Percentiles rank a stretch among this genome's conserved stretches.
phyloP scores from a whole-genome alignment of 345 rosid species.

The Corchorus capsularis region DNA sequence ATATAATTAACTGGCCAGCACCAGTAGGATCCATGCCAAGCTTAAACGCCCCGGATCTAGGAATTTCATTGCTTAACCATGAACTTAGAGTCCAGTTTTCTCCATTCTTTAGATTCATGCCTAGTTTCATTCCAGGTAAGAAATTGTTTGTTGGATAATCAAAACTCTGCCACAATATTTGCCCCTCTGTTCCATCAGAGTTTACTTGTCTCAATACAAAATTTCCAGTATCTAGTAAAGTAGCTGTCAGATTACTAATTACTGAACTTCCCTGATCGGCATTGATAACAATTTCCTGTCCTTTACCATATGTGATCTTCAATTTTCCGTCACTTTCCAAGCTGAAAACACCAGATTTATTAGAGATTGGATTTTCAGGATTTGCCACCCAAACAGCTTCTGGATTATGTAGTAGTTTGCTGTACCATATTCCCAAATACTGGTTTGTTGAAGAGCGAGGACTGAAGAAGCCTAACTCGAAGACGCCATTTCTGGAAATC shows the following conservation, averaged over 20 bases:
- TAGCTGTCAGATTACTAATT: conserved; percentile 39
- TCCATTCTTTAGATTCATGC: conserved; percentile 46
- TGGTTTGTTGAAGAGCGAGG: conserved; percentile 49
- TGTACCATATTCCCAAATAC: conserved; percentile 56
- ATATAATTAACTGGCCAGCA: conserved; percentile 44
- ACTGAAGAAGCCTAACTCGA: conserved; percentile 65
- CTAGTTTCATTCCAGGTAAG: conserved; percentile 72
- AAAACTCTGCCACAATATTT: conserved; percentile 64
- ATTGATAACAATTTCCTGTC: conserved; percentile 37
- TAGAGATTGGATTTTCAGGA: conserved; percentile 40
- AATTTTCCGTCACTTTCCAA: conserved; percentile 44
- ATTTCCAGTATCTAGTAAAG: conserved; percentile 53
- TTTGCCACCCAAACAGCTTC: conserved; percentile 57
- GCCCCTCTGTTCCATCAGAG: conserved; percentile 33
- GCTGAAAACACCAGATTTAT: conserved; percentile 54
- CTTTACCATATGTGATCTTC: conserved; percentile 41
- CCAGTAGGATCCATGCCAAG: conserved; percentile 53
- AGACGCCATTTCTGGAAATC: conserved; percentile 32
- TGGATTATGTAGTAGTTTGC: conserved; percentile 35
- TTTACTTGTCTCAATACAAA: conserved; percentile 39
- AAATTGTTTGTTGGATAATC: conserved; percentile 56
- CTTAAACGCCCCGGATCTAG: conserved; percentile 60
- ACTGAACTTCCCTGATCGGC: conserved; percentile 24
- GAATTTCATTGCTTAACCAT: conserved; percentile 47
- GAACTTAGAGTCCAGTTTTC: conserved; percentile 51